Evolutionary conservation across 768 basidiomycete genomes (phyloP).

Genomic region (Suillus ampliporus): DNA sequence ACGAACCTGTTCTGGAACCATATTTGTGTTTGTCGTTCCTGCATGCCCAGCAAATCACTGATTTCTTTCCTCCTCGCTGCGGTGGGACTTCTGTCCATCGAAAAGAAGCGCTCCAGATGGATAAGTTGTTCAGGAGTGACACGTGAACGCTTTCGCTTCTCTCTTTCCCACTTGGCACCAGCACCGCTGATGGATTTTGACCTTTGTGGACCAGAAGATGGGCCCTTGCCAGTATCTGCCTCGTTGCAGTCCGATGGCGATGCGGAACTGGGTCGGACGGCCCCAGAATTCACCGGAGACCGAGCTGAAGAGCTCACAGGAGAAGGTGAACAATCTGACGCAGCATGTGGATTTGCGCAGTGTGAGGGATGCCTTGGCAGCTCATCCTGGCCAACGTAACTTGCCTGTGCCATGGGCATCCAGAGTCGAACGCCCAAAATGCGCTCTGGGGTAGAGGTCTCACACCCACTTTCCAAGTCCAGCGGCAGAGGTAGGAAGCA

Average conservation of each 20-base stretch:
- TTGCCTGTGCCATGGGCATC: constrained; percentile 30
- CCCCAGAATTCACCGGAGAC: constrained; percentile 36
- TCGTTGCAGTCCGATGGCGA: constrained; percentile 35
- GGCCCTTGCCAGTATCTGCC: constrained; percentile 35
- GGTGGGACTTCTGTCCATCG: constrained; percentile 72
- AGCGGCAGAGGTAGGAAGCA: constrained; percentile 5
- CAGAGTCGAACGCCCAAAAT: neutral
- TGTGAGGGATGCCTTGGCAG: constrained; percentile 29
- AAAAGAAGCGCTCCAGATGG: constrained; percentile 74
- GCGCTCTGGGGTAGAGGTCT: neutral
- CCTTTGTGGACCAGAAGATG: constrained; percentile 43
- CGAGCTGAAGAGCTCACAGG: constrained; percentile 35
- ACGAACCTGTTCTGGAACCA: constrained; percentile 84
- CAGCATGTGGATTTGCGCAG: constrained; percentile 28
- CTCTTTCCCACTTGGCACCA: constrained; percentile 44
- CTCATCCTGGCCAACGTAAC: constrained; percentile 22
- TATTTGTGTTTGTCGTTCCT: constrained; percentile 87
- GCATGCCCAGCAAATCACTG: constrained; percentile 75
- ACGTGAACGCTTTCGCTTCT: constrained; percentile 76
- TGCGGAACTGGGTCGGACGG: constrained; percentile 26
- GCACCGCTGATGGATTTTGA: constrained; percentile 34
- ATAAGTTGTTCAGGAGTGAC: constrained; percentile 83
- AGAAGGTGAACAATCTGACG: constrained; percentile 26
- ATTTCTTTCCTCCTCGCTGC: constrained; percentile 75
- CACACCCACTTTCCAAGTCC: neutral